Evolutionary conservation across 2,329 filamentous ascomycete species (phyloP).

Genomic region (Plectosphaerella cucumerina): DNA sequence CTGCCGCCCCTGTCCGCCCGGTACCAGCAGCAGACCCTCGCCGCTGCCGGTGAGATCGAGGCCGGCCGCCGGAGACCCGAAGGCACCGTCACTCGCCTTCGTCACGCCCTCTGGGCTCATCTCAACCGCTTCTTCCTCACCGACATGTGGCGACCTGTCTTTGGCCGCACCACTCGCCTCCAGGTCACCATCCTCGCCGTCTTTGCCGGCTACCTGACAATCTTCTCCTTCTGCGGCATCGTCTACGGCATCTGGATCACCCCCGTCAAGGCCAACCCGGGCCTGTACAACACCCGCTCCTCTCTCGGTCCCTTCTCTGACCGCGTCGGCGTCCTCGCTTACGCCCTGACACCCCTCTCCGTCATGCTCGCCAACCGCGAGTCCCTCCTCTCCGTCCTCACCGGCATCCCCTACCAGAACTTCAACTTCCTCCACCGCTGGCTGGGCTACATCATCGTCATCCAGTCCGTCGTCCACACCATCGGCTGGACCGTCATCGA

Average conservation of each 20-base stretch:
- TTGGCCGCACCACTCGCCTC: slow-evolving; percentile 64
- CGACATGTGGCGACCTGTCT: slow-evolving; percentile 52
- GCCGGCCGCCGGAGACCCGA: slow-evolving; percentile 4
- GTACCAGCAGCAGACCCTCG: slow-evolving; percentile 3
- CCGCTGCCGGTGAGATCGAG: slow-evolving; percentile 11
- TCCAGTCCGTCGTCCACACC: slow-evolving; percentile 65
- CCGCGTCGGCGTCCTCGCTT: slow-evolving; percentile 66
- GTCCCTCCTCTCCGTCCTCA: slow-evolving; percentile 64
- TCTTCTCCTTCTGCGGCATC: slow-evolving; percentile 68
- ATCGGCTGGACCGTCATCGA: slow-evolving; percentile 68
- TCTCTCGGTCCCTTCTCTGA: slow-evolving; percentile 65
- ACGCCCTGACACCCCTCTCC: slow-evolving; percentile 68
- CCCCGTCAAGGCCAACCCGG: slow-evolving; percentile 53
- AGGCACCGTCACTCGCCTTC: slow-evolving; percentile 19
- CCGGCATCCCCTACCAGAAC: slow-evolving; percentile 69
- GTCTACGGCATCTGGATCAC: slow-evolving; percentile 66
- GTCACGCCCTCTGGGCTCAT: slow-evolving; percentile 25
- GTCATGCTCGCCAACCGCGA: slow-evolving; percentile 65
- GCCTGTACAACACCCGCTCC: slow-evolving; percentile 59
- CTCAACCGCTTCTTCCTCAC: slow-evolving; percentile 50
- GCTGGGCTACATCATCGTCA: slow-evolving; percentile 68
- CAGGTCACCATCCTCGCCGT: slow-evolving; percentile 61
- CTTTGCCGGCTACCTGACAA: slow-evolving; percentile 56
- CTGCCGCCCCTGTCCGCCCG: slow-evolving; percentile 7
- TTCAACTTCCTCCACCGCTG: slow-evolving; percentile 78